phyloP scores from a whole-genome alignment of 176 grass and related monocot species.

The Raddia guianensis region DNA sequence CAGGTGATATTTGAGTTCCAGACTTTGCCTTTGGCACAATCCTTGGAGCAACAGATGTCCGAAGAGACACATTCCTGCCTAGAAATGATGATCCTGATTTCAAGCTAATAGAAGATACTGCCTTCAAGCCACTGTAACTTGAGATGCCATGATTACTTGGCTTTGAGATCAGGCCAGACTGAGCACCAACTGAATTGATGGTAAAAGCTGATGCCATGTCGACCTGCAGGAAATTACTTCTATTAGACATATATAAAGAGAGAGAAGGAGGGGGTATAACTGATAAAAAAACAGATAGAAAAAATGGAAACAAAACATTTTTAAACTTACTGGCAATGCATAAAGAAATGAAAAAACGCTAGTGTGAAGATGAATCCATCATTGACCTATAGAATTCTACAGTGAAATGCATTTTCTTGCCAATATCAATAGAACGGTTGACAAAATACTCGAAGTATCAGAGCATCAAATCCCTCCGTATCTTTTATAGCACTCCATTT shows the following conservation, averaged over 20 bases:
- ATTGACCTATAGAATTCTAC: neutral
- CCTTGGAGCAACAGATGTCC: constrained; percentile 43
- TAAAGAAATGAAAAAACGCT: neutral
- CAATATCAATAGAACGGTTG: neutral
- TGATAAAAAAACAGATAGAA: neutral
- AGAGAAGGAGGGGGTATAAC: too few relatives aligned
- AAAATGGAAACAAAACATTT: neutral
- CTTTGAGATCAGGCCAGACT: constrained; percentile 45
- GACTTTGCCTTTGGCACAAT: constrained; percentile 57
- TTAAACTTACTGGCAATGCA: neutral
- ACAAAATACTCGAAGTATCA: neutral
- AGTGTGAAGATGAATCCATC: neutral
- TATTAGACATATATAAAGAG: neutral
- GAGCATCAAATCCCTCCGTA: neutral
- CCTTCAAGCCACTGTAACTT: constrained; percentile 46
- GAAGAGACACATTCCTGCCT: constrained; percentile 28
- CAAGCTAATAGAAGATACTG: constrained; percentile 28
- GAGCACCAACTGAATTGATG: constrained; percentile 41
- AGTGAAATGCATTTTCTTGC: neutral
- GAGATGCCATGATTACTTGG: constrained; percentile 36
- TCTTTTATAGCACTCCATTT: neutral
- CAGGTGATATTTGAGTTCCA: constrained; percentile 43
- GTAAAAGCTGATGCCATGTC: constrained; percentile 45
- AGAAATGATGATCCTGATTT: constrained; percentile 43
- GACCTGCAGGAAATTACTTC: constrained; percentile 19